Percentiles rank a stretch among this genome's conserved stretches.
These are phyloP conservation scores for Stereum hirsutum DNA, from an alignment of 1,284 basidiomycete genomes.

Conservation along the genomic window DNA sequence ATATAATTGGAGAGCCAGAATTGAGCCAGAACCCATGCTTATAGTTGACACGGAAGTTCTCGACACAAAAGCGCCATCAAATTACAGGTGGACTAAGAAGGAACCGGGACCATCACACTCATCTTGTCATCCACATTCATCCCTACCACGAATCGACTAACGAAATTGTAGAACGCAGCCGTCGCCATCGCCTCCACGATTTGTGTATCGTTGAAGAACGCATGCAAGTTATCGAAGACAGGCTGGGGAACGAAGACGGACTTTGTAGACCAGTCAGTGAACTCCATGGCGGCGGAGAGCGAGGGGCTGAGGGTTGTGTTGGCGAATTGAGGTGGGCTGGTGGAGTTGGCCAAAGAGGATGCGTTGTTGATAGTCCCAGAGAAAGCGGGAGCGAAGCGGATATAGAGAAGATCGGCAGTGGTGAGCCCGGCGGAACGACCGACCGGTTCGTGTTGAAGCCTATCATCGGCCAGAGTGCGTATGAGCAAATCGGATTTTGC, in stretches of 20 bases:
- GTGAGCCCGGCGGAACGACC: conserved; percentile 29
- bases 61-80: neutral
- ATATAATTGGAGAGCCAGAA: neutral
- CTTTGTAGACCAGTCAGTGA: conserved; percentile 29
- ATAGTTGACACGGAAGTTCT: neutral
- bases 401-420: conserved; percentile 24
- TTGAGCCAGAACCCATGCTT: neutral
- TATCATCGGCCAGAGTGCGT: conserved; percentile 7
- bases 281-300: conserved; percentile 25
- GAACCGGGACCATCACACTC: conserved; percentile 27
- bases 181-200: conserved; percentile 33
- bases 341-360: conserved; percentile 3
- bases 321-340: conserved; percentile 10
- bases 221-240: conserved; percentile 24
- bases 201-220: conserved; percentile 26
- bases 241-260: conserved; percentile 26
- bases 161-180: conserved; percentile 30
- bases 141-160: conserved; percentile 30
- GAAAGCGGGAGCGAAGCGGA: conserved; percentile 25
- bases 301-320: conserved; percentile 16
- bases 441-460: conserved; percentile 33
- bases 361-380: too few relatives aligned
- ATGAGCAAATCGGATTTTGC: neutral
- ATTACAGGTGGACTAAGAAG: neutral
- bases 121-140: conserved; percentile 31